Conservation (phyloP, 805 yeast species). For the Cephaloascus fragrans region DNA sequence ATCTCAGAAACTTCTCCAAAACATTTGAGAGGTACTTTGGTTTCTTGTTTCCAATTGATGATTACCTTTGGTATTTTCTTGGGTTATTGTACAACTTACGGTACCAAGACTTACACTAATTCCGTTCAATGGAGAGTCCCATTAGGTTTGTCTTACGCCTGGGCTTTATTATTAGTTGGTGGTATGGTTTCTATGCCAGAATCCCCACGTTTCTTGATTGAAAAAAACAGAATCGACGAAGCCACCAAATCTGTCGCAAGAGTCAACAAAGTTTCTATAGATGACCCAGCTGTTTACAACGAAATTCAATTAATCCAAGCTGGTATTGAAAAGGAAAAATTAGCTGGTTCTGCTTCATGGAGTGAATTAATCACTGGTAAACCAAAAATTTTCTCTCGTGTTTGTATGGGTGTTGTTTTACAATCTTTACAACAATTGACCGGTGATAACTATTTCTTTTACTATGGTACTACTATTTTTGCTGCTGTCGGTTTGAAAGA, state of each 20-base stretch:
- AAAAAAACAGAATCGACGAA: slow-evolving; percentile 36
- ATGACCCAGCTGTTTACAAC: slow-evolving; percentile 42
- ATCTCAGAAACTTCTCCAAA: slow-evolving; percentile 67
- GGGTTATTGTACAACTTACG: slow-evolving; percentile 61
- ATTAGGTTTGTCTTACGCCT: slow-evolving; percentile 36
- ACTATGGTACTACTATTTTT: slow-evolving; percentile 34
- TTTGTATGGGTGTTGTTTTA: slow-evolving; percentile 46
- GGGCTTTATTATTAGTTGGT: slow-evolving; percentile 36
- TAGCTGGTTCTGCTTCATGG: slow-evolving; percentile 63
- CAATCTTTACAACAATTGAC: slow-evolving; percentile 40
- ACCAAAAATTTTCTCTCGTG: slow-evolving; percentile 50
- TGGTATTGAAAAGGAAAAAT: slow-evolving; percentile 50
- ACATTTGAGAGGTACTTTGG: slow-evolving; percentile 61
- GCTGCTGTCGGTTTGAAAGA: slow-evolving; percentile 30
- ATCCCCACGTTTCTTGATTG: slow-evolving; percentile 56
- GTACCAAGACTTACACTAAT: slow-evolving; percentile 42
- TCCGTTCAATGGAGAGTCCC: slow-evolving; percentile 65
- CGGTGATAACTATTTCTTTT: slow-evolving; percentile 33
- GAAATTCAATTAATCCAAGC: slow-evolving; percentile 48
- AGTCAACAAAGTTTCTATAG: slow-evolving; percentile 45
- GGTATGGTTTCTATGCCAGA: slow-evolving; percentile 59
- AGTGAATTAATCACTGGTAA: slow-evolving; percentile 50
- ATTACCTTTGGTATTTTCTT: slow-evolving; percentile 63
- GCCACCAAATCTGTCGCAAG: slow-evolving; percentile 47
- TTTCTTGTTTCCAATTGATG: slow-evolving; percentile 60